Evolutionary conservation across 2,329 filamentous ascomycete genomes (phyloP).

Genomic region (Alternaria novae-zelandiae): DNA sequence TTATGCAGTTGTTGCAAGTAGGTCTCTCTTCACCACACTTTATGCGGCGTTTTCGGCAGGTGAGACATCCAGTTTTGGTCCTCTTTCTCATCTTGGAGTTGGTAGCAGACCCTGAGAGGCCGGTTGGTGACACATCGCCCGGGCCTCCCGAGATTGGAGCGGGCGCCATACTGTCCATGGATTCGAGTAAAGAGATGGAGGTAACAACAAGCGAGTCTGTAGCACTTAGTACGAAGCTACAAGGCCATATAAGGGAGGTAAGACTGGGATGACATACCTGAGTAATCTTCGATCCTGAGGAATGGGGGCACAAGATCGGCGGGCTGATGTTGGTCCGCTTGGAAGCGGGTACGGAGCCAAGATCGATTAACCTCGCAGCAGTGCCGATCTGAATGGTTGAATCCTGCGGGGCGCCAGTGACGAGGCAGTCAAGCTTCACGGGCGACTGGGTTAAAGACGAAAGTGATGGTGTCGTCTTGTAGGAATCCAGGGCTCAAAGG

Average conservation of each 20-base stretch:
- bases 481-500: conserved; percentile 20
- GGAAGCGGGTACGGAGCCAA: conserved; percentile 30
- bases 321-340: conserved; percentile 29
- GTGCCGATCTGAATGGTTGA: conserved; percentile 36
- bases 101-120: conserved; percentile 20
- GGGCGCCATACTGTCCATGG: conserved; percentile 32
- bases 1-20: conserved; percentile 82
- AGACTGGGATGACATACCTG: conserved; percentile 9
- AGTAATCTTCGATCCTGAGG: not conserved
- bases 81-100: conserved; percentile 55
- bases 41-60: conserved; percentile 92
- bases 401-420: conserved; percentile 18
- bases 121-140: conserved; percentile 40
- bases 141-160: conserved; percentile 26
- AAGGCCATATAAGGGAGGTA: not conserved
- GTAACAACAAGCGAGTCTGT: not conserved
- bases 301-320: conserved; percentile 18
- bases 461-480: conserved; percentile 18
- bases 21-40: conserved; percentile 94
- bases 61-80: conserved; percentile 92
- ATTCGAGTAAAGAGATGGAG: not conserved
- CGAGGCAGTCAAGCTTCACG: conserved; percentile 11
- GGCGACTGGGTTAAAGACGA: conserved; percentile 5
- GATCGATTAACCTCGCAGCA: conserved; percentile 36
- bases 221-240: conserved; percentile 3